A percentile compares a stretch with the other conserved stretches of the same genome.
Conservation (phyloP, 768 basidiomycete genomes). For the Boletus rubroflammeus region DNA sequence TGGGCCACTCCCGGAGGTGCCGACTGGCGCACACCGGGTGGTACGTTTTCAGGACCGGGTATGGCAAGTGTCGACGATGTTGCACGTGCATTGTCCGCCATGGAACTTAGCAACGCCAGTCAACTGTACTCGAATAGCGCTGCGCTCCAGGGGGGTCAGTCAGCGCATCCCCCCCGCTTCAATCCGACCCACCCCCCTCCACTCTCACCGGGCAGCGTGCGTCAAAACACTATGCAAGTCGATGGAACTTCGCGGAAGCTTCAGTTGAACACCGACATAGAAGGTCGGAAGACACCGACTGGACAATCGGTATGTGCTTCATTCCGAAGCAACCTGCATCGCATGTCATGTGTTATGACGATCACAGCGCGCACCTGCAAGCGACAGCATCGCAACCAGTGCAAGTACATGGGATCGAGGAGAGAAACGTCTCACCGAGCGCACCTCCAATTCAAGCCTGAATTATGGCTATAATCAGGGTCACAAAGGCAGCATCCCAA, state of each 20-base stretch:
- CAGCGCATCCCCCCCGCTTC: conserved; percentile 67
- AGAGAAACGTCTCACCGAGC: conserved; percentile 52
- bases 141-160: conserved; percentile 45
- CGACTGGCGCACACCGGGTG: conserved; percentile 56
- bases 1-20: conserved; percentile 53
- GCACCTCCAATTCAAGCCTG: conserved; percentile 67
- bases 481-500: conserved; percentile 47
- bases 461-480: conserved; percentile 52
- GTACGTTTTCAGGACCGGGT: conserved; percentile 28
- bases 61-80: conserved; percentile 63
- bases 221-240: conserved; percentile 38
- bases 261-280: conserved; percentile 60
- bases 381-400: conserved; percentile 32
- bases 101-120: conserved; percentile 50
- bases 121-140: conserved; percentile 28
- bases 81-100: conserved; percentile 63
- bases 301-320: conserved; percentile 50
- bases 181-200: conserved; percentile 44
- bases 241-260: conserved; percentile 44
- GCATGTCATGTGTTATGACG: conserved; percentile 31
- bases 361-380: conserved; percentile 35
- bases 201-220: conserved; percentile 39
- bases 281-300: conserved; percentile 61
- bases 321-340: conserved; percentile 38
- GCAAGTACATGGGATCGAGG: conserved; percentile 61